phyloP scores from a whole-genome alignment of 1,284 basidiomycete genomes.

The Singerocomus inundabilis region DNA sequence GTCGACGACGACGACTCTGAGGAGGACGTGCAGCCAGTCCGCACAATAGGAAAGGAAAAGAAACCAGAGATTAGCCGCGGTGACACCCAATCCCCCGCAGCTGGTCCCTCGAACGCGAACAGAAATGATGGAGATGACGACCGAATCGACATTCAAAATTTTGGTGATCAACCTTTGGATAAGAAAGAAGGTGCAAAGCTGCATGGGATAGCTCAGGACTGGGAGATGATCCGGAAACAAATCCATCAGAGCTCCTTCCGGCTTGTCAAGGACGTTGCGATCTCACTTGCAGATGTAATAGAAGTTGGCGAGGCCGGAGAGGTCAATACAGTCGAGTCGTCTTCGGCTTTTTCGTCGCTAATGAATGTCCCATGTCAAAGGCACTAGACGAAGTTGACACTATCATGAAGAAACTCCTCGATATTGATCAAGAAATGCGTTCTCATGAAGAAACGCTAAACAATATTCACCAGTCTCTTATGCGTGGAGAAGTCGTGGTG shows the following conservation, averaged over 20 bases:
- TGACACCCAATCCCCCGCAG: constrained; percentile 15
- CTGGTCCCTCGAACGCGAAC: constrained; percentile 23
- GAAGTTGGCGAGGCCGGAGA: constrained; percentile 52
- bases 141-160: constrained; percentile 54
- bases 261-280: constrained; percentile 54
- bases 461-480: constrained; percentile 54
- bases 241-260: constrained; percentile 44
- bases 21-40: constrained; percentile 42
- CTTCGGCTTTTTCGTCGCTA: neutral
- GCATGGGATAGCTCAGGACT: constrained; percentile 56
- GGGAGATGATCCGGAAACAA: constrained; percentile 49
- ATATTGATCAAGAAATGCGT: constrained; percentile 59
- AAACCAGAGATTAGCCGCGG: constrained; percentile 31
- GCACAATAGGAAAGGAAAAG: constrained; percentile 45
- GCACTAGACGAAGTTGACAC: constrained; percentile 56
- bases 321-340: constrained; percentile 39
- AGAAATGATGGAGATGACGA: constrained; percentile 43
- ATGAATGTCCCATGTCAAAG: constrained; percentile 34
- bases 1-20: constrained; percentile 38
- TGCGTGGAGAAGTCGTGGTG: constrained; percentile 57
- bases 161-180: constrained; percentile 60
- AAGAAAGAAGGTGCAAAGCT: constrained; percentile 50
- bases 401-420: constrained; percentile 65
- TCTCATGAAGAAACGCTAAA: constrained; percentile 54
- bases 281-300: constrained; percentile 59